Evolutionary conservation across 257 asterid genomes (phyloP), one percentile per base, ranked within the genome.

Genomic region (Penstemon davidsonii): DNA sequence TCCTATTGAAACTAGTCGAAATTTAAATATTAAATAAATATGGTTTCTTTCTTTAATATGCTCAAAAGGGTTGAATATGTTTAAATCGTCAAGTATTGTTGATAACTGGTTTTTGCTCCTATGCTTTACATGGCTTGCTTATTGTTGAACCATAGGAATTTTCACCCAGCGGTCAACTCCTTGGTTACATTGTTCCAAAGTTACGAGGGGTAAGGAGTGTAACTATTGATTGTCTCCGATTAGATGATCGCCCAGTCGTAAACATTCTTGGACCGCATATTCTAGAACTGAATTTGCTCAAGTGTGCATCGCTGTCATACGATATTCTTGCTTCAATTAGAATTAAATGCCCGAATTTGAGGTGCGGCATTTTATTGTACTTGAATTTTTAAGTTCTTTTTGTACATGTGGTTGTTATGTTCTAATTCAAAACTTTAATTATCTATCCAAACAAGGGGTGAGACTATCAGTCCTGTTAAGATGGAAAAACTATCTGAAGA

Each of bases 281-380:
- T 40, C 77, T 65, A 65, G 95, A 88, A 69, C 52, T 91, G 78
- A 81, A 55, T 80, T 79, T 88, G 88, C 83, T 86, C 67, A 88
- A 91, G 85, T 87, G 92, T 69, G 78, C 87, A 53, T 76, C 74
- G 6, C 65, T 80, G 13, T 83, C 90, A 0, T 76, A 66, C 50
- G 60, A 73, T 50, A 70, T 81, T 79, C 85, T 88, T 67, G 39
- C 73, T 19, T 69, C 74, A 19, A 81, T 88, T 73, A 88, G 87
- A 41, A 66, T 62, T 18, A 75, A 67, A 60, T 91, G 92, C 77
- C 95, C 95, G 62, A 71, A 83, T 75, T 78, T 88, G 78, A 86
- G 97, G 97, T 86, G 65, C 39, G 37, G 5, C 47, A 13, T 55
- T 8, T 73, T 46, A 46, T 46, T 9, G 52, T 5, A 46, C 41